Percentiles rank a stretch among this genome's conserved stretches.
Conservation (phyloP, 371 early-diverging fungal species). For the Rhizopus sp. region DNA sequence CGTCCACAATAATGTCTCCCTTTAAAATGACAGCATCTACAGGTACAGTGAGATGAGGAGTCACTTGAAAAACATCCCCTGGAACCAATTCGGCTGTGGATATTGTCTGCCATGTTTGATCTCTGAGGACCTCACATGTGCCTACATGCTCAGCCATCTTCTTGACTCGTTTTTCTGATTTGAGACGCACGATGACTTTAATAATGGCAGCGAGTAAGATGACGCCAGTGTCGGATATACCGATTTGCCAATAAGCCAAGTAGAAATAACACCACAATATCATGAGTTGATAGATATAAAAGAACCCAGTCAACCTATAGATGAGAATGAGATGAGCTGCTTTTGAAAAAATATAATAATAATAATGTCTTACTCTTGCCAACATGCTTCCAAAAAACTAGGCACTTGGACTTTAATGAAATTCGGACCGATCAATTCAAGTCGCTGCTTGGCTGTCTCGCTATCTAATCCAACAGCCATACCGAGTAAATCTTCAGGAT, state of each 20-base stretch:
- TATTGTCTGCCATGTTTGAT: constrained; percentile 47
- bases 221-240: constrained; percentile 65
- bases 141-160: constrained; percentile 59
- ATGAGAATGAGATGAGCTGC: background rate
- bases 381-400: constrained; percentile 48
- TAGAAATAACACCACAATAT: constrained; percentile 71
- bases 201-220: constrained; percentile 65
- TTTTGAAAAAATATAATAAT: no score
- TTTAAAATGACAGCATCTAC: constrained; percentile 65
- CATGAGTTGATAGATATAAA: constrained; percentile 79
- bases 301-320: constrained; percentile 58
- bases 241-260: constrained; percentile 72
- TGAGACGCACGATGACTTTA: constrained; percentile 61
- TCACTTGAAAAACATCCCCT: constrained; percentile 65
- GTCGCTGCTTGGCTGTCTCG: constrained; percentile 43
- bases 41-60: constrained; percentile 45
- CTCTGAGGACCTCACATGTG: constrained; percentile 45
- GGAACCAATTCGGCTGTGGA: constrained; percentile 61
- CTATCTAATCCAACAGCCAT: constrained; percentile 48
- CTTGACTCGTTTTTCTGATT: constrained; percentile 63
- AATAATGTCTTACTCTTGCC: constrained; percentile 47
- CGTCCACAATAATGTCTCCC: constrained; percentile 71
- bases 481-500: constrained; percentile 35
- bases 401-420: constrained; percentile 62
- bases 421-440: constrained; percentile 65